Evolutionary conservation across 352 stramenopile genomes (phyloP).

Genomic region (Phytophthora megakarya): DNA sequence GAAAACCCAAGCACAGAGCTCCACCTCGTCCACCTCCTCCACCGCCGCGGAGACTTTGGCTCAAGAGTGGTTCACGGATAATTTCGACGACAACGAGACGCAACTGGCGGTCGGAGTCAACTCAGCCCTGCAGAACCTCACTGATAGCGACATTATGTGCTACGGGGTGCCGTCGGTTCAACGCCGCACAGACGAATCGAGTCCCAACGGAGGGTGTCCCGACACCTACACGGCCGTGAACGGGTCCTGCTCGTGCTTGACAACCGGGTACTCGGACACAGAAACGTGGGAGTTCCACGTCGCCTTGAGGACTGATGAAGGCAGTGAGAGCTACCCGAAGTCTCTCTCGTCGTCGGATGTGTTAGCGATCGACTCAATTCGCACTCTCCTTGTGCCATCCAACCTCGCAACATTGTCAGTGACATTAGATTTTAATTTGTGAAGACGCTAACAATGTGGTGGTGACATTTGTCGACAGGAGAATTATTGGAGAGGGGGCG

Average conservation of each 20-base stretch:
- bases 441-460: not conserved
- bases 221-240: slow-evolving; percentile 33
- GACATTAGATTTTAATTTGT: not conserved
- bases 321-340: slow-evolving; percentile 26
- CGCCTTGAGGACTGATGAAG: slow-evolving; percentile 14
- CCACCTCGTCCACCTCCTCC: slow-evolving; percentile 14
- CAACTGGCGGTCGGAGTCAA: slow-evolving; percentile 37
- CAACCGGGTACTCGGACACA: slow-evolving; percentile 17
- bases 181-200: slow-evolving; percentile 10
- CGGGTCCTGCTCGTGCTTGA: slow-evolving; percentile 38
- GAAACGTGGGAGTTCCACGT: slow-evolving; percentile 39
- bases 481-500: slow-evolving; percentile 28
- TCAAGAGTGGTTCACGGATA: slow-evolving; percentile 35
- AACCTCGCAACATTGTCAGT: slow-evolving; percentile 34
- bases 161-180: slow-evolving; percentile 32
- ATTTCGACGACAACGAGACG: slow-evolving; percentile 41
- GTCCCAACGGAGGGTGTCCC: slow-evolving; percentile 36
- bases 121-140: slow-evolving; percentile 32
- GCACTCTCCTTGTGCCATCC: slow-evolving; percentile 31
- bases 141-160: slow-evolving; percentile 29
- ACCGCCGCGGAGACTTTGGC: slow-evolving; percentile 28
- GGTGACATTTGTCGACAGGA: slow-evolving; percentile 3
- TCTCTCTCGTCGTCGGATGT: slow-evolving; percentile 22
- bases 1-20: slow-evolving; percentile 12
- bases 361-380: slow-evolving; percentile 36